A percentile compares a stretch with the other conserved stretches of the same genome.
Evolutionary conservation across 2,329 filamentous ascomycete species (phyloP).

Genomic region (Aspergillus sojae): DNA sequence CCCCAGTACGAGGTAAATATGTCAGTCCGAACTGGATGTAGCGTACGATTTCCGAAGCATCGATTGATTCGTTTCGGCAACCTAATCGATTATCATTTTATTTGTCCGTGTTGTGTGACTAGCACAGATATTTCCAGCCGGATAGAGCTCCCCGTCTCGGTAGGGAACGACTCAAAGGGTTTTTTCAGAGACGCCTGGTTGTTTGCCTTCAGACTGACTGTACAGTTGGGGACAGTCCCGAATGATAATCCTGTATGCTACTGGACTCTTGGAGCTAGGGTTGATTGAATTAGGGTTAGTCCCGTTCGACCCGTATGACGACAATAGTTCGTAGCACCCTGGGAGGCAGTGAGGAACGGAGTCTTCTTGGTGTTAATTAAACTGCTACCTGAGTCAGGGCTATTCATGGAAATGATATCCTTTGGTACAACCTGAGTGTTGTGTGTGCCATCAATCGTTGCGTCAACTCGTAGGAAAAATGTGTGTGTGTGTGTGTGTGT

Average conservation of each 20-base stretch:
- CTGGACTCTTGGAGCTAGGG: conserved; percentile 16
- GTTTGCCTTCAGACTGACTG: neutral
- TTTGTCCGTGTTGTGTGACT: neutral
- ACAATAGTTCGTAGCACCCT: too few relatives aligned
- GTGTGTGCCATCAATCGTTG: too few relatives aligned
- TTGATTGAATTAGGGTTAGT: too few relatives aligned
- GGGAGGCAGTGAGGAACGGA: too few relatives aligned
- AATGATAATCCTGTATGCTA: conserved; percentile 9
- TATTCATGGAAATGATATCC: too few relatives aligned
- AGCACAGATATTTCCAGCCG: neutral
- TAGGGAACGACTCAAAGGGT: neutral
- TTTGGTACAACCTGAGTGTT: too few relatives aligned
- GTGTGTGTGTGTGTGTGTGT: too few relatives aligned
- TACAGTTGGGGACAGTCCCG: neutral
- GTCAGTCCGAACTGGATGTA: neutral
- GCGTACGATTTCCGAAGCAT: neutral
- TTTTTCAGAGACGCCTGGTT: neutral
- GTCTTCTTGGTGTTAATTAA: too few relatives aligned
- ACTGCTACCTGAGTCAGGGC: too few relatives aligned
- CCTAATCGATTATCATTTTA: neutral
- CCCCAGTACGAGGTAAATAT: neutral
- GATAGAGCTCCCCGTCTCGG: neutral
- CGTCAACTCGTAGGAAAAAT: too few relatives aligned
- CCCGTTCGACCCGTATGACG: too few relatives aligned
- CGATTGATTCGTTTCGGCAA: neutral